phyloP scores from a whole-genome alignment of 495 filamentous ascomycete genomes.

The Halenospora varia region DNA sequence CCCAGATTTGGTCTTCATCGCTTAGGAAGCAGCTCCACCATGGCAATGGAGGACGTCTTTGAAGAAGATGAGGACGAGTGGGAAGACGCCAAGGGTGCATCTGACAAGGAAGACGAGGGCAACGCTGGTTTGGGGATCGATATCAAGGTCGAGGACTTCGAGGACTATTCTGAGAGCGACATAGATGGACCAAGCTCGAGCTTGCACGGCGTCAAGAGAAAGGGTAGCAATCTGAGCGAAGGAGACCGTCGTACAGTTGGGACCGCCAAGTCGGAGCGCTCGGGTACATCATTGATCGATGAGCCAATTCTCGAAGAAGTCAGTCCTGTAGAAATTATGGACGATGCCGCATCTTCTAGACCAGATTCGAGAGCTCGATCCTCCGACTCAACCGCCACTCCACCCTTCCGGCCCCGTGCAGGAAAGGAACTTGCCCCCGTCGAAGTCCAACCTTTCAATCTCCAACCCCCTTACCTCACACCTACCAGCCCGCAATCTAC shows the following conservation, averaged over 20 bases:
- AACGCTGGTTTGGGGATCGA: constrained; percentile 45
- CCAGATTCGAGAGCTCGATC: constrained; percentile 35
- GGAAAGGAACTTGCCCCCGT: constrained; percentile 53
- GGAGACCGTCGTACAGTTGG: constrained; percentile 21
- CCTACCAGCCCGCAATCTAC: constrained; percentile 49
- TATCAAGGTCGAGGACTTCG: constrained; percentile 42
- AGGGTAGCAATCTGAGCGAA: constrained; percentile 33
- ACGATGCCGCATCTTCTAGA: constrained; percentile 30
- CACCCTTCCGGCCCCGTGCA: constrained; percentile 48
- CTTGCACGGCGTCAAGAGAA: constrained; percentile 34
- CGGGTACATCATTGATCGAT: constrained; percentile 36
- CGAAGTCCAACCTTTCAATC: constrained; percentile 41
- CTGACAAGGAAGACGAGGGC: constrained; percentile 34
- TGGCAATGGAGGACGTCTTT: constrained; percentile 87
- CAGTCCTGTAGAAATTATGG: constrained; percentile 37
- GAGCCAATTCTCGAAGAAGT: constrained; percentile 40
- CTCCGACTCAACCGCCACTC: constrained; percentile 53
- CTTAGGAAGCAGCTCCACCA: constrained; percentile 60
- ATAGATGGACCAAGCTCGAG: constrained; percentile 13
- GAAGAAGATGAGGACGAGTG: constrained; percentile 83
- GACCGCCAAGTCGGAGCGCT: constrained; percentile 33
- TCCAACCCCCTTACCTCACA: constrained; percentile 39
- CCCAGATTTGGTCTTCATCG: constrained; percentile 54
- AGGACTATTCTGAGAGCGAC: constrained; percentile 21
- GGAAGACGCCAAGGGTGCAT: constrained; percentile 33